Base-by-base conservation (phyloP, 2,329 filamentous ascomycete species). In the Penicillium sp. region DNA sequence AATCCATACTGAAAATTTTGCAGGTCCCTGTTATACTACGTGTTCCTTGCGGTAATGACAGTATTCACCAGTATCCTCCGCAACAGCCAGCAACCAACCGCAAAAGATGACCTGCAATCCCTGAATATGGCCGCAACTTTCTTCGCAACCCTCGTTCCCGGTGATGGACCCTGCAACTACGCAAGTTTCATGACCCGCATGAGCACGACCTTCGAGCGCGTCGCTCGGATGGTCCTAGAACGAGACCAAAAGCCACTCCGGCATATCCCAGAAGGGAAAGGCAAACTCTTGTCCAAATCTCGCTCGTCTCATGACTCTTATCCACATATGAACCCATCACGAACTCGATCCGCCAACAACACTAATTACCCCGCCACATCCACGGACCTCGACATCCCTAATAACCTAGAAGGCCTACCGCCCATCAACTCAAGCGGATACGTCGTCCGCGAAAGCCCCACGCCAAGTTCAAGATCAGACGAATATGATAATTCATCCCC, bases 41-140 rank as follows among this genome's bases (percentile, higher is more conserved):
- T 95, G 0, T 93, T 98, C 11, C 93, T 93, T 0, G 91, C 95
- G 0, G 86, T 97, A 5, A 92, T 97, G 60, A 97, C 93, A 0
- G 81, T 98, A 1, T 98, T 98, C 71, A 92, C 92, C 61, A 96
- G 96, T 69, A 95, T 97, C 53, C 78, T 98, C 1, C 93, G 97
- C 71, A 96, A 97, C 68, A 92, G 92, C 0, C 86, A 93, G 60
- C 91, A 96, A 70, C 86, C 90, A 1, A 85, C 91, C 35, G 92
- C 92, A 21, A 88, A 90, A 65, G 91, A 92, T 3, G 94, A 98
- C 75, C 87, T 94, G 7, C 88, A 90, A 65, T 82, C 97, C 4
- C 94, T 98, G 88, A 92, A 89, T 68, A 84, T 93, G 41, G 93
- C 97, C 1, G 92, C 97, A 49, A 92, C 88, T 11, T 98, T 97